Evolutionary conservation across 495 filamentous ascomycete species (phyloP), one percentile per base, ranked within the genome.

Genomic region (Daldinia decipiens): DNA sequence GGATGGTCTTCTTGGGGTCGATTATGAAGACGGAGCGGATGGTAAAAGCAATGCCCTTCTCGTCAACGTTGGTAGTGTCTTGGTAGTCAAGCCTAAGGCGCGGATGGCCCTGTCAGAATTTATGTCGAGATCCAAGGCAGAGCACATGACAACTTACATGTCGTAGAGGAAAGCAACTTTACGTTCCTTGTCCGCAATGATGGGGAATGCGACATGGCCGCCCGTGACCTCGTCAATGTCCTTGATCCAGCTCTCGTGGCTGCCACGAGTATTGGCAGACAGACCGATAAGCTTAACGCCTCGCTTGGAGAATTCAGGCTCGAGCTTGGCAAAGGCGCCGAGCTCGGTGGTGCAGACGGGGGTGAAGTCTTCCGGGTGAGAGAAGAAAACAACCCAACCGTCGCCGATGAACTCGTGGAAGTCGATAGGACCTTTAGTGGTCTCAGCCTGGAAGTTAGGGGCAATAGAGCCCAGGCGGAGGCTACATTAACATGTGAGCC

Each of bases 11-110:
- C 87, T 91, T 97, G 62, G 95, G 96, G 86, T 98, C 95, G 81
- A 99, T 96, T 85, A 98, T 86, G 87, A 98, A 99, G 82, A 98
- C 96, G 71, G 93, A 97, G 78, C 95, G 94, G 86, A 99, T 98
- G 79, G 95, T 98, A 84, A 98, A 97, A 62, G 95, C 94, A 75
- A 97, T 93, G 69, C 93, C 95, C 89, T 98, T 98, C 76, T 88
- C 83, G 80, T 96, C 93, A 59, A 97, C 94, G 84, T 98, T 98
- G 82, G 86, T 88, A 67, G 83, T 86, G 77, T 88, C 86, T 79
- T 88, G 86, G 82, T 86, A 82, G 82, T 99, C 95, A 71, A 99
- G 86, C 90, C 90, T 93, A 39, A 11, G 34, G 15, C n/a, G 39
- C 19, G 34, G 17, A 34, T 5, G 51, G 39, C n/a, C 64, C 38